A percentile compares a stretch with the other conserved stretches of the same genome.
Conservation (phyloP, 352 stramenopile species). For the Pythium aquatile region DNA sequence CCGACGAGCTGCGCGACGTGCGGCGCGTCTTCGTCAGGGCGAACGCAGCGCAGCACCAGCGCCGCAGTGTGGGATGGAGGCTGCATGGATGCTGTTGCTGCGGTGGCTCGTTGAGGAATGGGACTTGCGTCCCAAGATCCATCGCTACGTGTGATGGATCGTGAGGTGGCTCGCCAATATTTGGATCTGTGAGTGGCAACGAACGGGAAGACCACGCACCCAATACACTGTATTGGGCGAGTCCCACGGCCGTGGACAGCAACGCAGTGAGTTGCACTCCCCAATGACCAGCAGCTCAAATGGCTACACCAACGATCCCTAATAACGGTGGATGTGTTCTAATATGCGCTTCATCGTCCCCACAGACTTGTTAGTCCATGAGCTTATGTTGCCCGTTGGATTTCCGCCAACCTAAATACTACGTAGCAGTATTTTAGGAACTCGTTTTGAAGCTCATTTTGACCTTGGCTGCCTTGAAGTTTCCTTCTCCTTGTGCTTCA, state of each 20-base stretch:
- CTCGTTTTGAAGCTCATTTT: background rate
- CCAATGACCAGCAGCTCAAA: too few relatives aligned
- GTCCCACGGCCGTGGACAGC: background rate
- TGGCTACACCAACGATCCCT: too few relatives aligned
- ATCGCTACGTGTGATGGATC: too few relatives aligned
- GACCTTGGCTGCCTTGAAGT: background rate
- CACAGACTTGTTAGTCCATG: too few relatives aligned
- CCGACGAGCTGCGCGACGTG: slow-evolving; percentile 1
- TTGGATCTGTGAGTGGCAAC: background rate
- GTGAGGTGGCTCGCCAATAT: too few relatives aligned
- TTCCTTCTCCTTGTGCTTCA: too few relatives aligned
- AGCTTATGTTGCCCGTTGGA: too few relatives aligned
- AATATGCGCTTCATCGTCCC: too few relatives aligned
- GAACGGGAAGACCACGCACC: background rate
- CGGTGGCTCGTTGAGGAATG: background rate
- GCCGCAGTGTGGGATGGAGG: background rate
- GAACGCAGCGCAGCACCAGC: background rate
- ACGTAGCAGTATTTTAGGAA: background rate
- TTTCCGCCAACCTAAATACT: background rate
- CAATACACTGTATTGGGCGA: background rate
- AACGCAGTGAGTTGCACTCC: background rate
- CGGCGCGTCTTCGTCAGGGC: background rate
- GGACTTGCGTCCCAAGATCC: too few relatives aligned
- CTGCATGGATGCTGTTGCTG: background rate
- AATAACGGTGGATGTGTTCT: too few relatives aligned